Evolutionary conservation across 164 flowering plant genomes (phyloP), one percentile per base, ranked within the genome.

Genomic region (Aristolochia fimbriata): DNA sequence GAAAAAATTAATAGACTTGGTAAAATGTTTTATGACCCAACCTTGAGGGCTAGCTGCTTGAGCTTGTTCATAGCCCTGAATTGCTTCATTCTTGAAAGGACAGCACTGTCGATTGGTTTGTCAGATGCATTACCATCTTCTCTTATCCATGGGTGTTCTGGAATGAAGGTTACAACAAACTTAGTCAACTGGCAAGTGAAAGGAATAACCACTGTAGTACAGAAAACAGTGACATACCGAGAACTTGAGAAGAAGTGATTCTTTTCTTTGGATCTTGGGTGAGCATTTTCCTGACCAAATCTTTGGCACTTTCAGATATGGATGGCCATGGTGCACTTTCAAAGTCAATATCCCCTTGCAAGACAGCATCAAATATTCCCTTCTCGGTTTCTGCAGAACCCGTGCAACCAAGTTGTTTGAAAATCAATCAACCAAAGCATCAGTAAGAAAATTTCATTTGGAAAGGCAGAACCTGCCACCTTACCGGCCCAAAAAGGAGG

Each of bases 51-150:
- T 53, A 91, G 87, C 69, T 91, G 78, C 73, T 91, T 91, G 58
- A 91, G 84, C 73, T 91, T 87, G 83, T 91, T 91, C 98, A 91
- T 91, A 21, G 86, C 93, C 76, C 95, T 78, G 75, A 88, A 91
- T 64, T 91, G 98, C 78, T 91, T 91, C 96, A 88, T 82, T 71
- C 96, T 77, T 11, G 86, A 74, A 55, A 91, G 89, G 22, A 88
- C 98, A 12, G 96, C 98, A 76, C 83, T 84, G 69, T 91, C 95
- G 52, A 91, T 80, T 63, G 96, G 96, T 61, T 78, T 81, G 72
- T 88, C 98, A 56, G 98, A 84, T 70, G 98, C 98, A 24, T 82
- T 83, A 59, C 95, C 95, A 60, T 71, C 96, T 72, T 86, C 90
- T 77, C 68, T 82, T n/a, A 91, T 66, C 98, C 98, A 88, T 55